Conservation (phyloP, 1,139 yeast genomes). For the Geotrichum citri-aurantii region DNA sequence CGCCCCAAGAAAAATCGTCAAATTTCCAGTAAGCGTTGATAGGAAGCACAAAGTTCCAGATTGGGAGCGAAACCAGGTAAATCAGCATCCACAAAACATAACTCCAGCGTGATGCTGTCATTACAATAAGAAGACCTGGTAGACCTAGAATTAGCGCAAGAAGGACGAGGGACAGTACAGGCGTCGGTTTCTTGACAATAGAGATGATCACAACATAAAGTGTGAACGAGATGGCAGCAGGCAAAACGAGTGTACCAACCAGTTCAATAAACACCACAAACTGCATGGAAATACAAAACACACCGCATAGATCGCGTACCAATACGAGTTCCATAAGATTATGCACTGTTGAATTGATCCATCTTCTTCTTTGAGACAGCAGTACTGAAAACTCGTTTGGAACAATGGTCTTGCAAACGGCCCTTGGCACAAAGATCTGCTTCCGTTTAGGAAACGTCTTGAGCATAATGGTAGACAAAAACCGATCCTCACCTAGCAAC, state of each 20-base stretch:
- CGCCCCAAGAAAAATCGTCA: slow-evolving; percentile 96
- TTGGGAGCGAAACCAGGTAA: slow-evolving; percentile 71
- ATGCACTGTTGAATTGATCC: slow-evolving; percentile 39
- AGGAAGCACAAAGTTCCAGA: slow-evolving; percentile 88
- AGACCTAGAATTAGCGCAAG: slow-evolving; percentile 75
- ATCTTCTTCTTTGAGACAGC: slow-evolving; percentile 36
- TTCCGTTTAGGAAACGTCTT: slow-evolving; percentile 34
- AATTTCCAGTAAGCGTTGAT: slow-evolving; percentile 85
- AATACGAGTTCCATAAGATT: slow-evolving; percentile 33
- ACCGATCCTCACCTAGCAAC: slow-evolving; percentile 36
- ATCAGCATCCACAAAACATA: slow-evolving; percentile 73
- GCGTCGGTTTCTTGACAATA: slow-evolving; percentile 71
- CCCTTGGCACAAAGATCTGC: slow-evolving; percentile 34
- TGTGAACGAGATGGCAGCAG: slow-evolving; percentile 80
- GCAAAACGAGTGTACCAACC: slow-evolving; percentile 56
- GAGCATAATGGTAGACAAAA: slow-evolving; percentile 33
- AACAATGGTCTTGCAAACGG: slow-evolving; percentile 33
- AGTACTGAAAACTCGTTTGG: slow-evolving; percentile 32
- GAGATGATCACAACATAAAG: slow-evolving; percentile 69
- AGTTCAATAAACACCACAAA: slow-evolving; percentile 35
- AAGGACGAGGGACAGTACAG: slow-evolving; percentile 65
- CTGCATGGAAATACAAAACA: slow-evolving; percentile 36
- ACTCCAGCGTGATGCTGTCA: slow-evolving; percentile 67
- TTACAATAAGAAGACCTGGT: slow-evolving; percentile 72
- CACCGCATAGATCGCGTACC: slow-evolving; percentile 35